Base-by-base conservation (phyloP, 106 monocot genomes). In the Apostasia ramifera region DNA sequence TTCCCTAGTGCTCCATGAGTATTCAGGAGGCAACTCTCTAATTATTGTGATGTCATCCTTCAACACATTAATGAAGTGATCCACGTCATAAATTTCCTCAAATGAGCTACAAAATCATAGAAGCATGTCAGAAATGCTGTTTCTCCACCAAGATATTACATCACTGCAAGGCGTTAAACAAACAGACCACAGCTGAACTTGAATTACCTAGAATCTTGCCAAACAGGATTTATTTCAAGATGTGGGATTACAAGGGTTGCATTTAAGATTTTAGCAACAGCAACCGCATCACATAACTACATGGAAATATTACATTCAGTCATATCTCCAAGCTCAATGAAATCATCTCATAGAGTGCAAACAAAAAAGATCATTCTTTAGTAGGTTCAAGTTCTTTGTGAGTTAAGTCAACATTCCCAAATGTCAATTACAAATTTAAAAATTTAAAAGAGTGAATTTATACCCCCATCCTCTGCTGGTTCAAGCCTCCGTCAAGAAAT, bases 391-490 rank as follows among this genome's bases (percentile, higher is more conserved):
- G 6, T 51, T 10, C n/a, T 14, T 14, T 8, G 45, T 47, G 5
- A 8, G 6, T 5, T 5, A 46, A 48, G 37, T 5, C 2, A 47
- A n/a, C 15, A 48, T 6, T 43, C 10, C 26, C 12, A 62, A 3
- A 6, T 67, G 13, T 40, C 42, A 54, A 42, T 53, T 7, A 13
- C 41, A 54, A 0, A 43, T 68, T 40, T 52, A 10, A 10, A 52
- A 52, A 52, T 4, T 52, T 53, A 40, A 53, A 41, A 40, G 48
- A 50, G 45, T 55, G 58, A 80, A 62, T 67, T 1, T 65, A 62
- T 86, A 93, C 93, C 74, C 89, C 93, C 93, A 93, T 93, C 70
- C 93, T 86, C 71, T 93, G 89, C 69, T 93, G 93, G 57, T 93
- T 93, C 69, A 93, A 66, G 50, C 93, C 86, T 71, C 93, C 93